Evolutionary conservation across 306 rosid genomes (phyloP).

Genomic region (Lathyrus sativus): DNA sequence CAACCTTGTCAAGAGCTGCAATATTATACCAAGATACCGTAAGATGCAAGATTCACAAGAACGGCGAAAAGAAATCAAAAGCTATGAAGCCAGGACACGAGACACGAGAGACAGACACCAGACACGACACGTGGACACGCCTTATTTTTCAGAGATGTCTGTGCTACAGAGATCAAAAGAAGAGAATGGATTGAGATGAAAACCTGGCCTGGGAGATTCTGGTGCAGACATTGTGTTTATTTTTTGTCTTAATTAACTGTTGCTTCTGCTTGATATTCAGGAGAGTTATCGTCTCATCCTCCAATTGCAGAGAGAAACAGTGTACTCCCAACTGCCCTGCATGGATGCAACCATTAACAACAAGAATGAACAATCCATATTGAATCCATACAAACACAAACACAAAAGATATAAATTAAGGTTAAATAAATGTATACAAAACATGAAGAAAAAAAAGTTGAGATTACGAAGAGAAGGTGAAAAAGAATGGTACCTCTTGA

Average conservation of each 20-base stretch:
- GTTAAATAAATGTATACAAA: neutral
- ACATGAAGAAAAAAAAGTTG: neutral
- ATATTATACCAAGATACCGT: neutral
- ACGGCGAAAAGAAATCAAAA: neutral
- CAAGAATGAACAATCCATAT: neutral
- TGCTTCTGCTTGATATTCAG: conserved; percentile 32
- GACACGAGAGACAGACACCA: no score
- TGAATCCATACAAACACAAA: neutral
- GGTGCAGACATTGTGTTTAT: conserved; percentile 54
- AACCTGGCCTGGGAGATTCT: conserved; percentile 43
- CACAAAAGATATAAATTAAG: neutral
- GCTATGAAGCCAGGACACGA: no score
- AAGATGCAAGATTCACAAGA: neutral
- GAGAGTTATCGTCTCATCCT: conserved; percentile 58
- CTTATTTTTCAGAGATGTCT: no score
- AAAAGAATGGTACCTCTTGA: conserved; percentile 31
- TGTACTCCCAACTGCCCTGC: conserved; percentile 58
- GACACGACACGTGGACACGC: no score
- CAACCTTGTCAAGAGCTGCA: conserved; percentile 57
- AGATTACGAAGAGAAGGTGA: neutral
- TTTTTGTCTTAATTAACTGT: conserved; percentile 15
- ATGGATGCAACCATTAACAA: conserved; percentile 32
- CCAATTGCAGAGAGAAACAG: conserved; percentile 35
- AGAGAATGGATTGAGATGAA: conserved; percentile 1
- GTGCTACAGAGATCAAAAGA: neutral